A percentile compares a stretch with the other conserved stretches of the same genome.
Evolutionary conservation across 2,329 filamentous ascomycete species (phyloP).

Genomic region (Fusarium tuaranense): DNA sequence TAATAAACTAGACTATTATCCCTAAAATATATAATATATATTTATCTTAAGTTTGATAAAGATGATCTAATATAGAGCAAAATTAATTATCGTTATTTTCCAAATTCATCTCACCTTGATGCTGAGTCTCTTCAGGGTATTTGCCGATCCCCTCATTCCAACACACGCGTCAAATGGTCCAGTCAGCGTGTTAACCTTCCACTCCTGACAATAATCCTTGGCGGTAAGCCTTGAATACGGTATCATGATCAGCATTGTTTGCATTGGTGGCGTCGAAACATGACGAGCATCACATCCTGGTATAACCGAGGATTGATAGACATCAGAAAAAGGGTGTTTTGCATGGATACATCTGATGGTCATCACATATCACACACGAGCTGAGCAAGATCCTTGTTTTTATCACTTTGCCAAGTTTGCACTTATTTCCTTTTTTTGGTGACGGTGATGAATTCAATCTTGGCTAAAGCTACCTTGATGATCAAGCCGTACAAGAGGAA

Average conservation of each 20-base stretch:
- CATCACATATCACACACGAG: not conserved
- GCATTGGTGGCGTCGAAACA: slow-evolving; percentile 3
- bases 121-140: no score
- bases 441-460: slow-evolving; percentile 16
- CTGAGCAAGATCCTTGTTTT: not conserved
- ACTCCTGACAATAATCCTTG: not conserved
- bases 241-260: slow-evolving; percentile 1
- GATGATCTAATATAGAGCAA: no score
- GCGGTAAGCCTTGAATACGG: not conserved
- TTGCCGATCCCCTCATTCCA: no score
- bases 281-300: not conserved
- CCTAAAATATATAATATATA: no score
- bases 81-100: no score
- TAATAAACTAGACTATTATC: no score
- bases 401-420: not conserved
- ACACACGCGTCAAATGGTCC: no score
- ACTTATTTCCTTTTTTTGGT: not conserved
- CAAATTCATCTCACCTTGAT: no score
- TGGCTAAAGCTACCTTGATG: slow-evolving; percentile 1
- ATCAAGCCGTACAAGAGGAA: not conserved
- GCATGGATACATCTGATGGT: not conserved
- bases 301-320: not conserved
- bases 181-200: not conserved
- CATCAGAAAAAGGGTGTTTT: not conserved
- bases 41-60: no score